Conservation (phyloP, 805 yeast species). For the Candida mattraensis region DNA sequence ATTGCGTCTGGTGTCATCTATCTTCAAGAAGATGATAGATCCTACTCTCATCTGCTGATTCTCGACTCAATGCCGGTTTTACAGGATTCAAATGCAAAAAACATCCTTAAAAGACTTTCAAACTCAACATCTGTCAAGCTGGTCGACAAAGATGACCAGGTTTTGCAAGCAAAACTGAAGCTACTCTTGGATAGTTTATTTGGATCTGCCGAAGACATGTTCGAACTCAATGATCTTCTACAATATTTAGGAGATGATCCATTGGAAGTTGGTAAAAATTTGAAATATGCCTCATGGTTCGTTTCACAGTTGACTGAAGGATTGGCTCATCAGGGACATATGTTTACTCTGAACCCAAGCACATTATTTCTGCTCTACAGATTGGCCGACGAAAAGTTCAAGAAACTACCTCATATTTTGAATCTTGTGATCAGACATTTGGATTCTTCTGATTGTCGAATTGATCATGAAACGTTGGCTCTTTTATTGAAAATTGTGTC, state of each 20-base stretch:
- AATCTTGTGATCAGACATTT: constrained; percentile 13
- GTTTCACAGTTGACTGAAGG: constrained; percentile 7
- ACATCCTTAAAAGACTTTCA: constrained; percentile 30
- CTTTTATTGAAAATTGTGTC: constrained; percentile 24
- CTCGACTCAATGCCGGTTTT: constrained; percentile 59
- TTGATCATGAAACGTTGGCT: constrained; percentile 14
- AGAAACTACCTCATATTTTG: constrained; percentile 21
- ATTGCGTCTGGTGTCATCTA: constrained; percentile 87
- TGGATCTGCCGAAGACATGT: background rate
- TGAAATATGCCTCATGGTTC: constrained; percentile 13
- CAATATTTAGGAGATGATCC: constrained; percentile 10
- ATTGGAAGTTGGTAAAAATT: constrained; percentile 16
- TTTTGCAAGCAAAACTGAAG: constrained; percentile 9
- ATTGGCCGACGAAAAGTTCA: constrained; percentile 18
- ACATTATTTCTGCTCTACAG: constrained; percentile 18
- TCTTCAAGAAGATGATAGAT: constrained; percentile 48
- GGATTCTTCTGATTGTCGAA: constrained; percentile 5
- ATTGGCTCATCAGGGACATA: background rate
- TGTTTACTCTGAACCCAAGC: constrained; percentile 3
- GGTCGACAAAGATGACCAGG: constrained; percentile 10
- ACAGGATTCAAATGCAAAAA: constrained; percentile 39
- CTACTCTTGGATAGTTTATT: constrained; percentile 7
- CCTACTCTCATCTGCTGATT: constrained; percentile 54
- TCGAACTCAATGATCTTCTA: constrained; percentile 17
- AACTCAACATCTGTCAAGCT: constrained; percentile 26